Evolutionary conservation across 1,284 basidiomycete species (phyloP).

Genomic region (Peniophora sp.): DNA sequence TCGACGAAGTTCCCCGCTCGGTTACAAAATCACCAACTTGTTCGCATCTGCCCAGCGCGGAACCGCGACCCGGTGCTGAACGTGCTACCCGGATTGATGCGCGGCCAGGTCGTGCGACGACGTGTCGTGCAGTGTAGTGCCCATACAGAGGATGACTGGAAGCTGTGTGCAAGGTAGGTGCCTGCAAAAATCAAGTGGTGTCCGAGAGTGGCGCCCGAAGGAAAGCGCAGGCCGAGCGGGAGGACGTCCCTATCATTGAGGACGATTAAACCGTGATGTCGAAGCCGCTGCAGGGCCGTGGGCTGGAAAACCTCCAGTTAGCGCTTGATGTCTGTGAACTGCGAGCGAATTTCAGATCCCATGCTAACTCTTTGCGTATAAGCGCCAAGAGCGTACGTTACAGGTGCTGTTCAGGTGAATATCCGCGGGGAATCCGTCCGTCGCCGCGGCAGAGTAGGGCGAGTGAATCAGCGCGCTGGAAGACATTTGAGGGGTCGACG

Average conservation of each 20-base stretch:
- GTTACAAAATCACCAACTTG: slow-evolving; percentile 86
- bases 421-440: slow-evolving; percentile 69
- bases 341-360: slow-evolving; percentile 14
- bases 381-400: slow-evolving; percentile 49
- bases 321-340: slow-evolving; percentile 92
- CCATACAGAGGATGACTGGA: slow-evolving; percentile 88
- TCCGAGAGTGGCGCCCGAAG: slow-evolving; percentile 84
- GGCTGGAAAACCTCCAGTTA: slow-evolving; percentile 85
- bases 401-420: slow-evolving; percentile 83
- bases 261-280: slow-evolving; percentile 68
- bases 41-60: slow-evolving; percentile 72
- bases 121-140: slow-evolving; percentile 72
- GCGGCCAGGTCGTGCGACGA: slow-evolving; percentile 80
- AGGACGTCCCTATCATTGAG: slow-evolving; percentile 64
- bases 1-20: slow-evolving; percentile 79
- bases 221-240: slow-evolving; percentile 90
- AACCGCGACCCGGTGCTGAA: slow-evolving; percentile 84
- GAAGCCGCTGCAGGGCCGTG: slow-evolving; percentile 63
- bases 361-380: not conserved
- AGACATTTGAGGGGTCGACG: slow-evolving; percentile 36
- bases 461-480: slow-evolving; percentile 60
- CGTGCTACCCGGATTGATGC: slow-evolving; percentile 77
- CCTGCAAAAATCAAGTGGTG: slow-evolving; percentile 84
- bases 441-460: slow-evolving; percentile 66
- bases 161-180: slow-evolving; percentile 84